Evolutionary conservation across 768 basidiomycete genomes (phyloP), one percentile per base, ranked within the genome.

Genomic region (Fomitopsis serialis): DNA sequence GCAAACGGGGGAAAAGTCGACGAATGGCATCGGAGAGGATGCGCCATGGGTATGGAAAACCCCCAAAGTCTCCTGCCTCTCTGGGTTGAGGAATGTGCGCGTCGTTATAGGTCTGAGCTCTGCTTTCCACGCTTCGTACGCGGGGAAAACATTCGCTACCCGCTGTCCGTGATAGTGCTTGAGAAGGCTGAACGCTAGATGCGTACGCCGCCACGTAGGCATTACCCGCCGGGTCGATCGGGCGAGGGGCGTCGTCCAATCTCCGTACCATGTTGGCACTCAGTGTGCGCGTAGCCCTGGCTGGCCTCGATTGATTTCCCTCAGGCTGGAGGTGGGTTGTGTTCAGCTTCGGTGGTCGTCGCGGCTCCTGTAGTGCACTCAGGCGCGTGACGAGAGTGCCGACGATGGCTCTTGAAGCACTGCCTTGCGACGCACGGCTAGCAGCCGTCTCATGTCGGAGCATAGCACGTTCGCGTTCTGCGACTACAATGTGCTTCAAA

Each of bases 1-100:
- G 70, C 24, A 84, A 48, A 1, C 74, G 66, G 0, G 92, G 93
- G 45, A 91, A 87, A 17, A 82, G 58, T 27, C 69, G 69, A 11
- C 70, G 56, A 10, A 89, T 67, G 0, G 85, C 52, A 5, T 46
- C 22, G 5, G 54, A 49, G 15, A 15, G 57, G 22, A 64, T 2
- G 8, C 54, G 55, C n/a, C 36, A 50, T 1, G 70, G 63, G 48
- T 68, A 66, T 19, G 74, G 68, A 62, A 74, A 72, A 8, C 73
- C 69, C 0, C 65, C 66, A 29, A 64, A 61, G 45, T 54, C 48
- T 32, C 58, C 60, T 13, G 55, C 53, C 11, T 40, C 23, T 1
- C 3, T 15, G 12, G 15, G 15, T 5, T 3, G 27, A 11, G 24
- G 52, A 24, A 17, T 43, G 32, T 3, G 32, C 48, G 6, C 57